phyloP scores from a whole-genome alignment of 2,329 filamentous ascomycete species.

The Clathrospora elynae region DNA sequence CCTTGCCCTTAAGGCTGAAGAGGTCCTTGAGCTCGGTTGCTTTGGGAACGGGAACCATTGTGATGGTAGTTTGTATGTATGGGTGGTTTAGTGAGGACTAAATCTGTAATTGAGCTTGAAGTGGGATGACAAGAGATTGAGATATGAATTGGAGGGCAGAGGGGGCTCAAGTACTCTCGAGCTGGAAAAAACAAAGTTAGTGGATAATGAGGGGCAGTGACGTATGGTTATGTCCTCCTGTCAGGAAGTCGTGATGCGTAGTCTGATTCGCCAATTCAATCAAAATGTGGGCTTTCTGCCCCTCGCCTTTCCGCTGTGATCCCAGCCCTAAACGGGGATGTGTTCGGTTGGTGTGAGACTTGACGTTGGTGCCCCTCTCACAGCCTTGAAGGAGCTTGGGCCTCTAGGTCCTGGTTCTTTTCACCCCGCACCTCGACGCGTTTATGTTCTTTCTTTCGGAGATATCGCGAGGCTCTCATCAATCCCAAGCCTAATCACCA shows the following conservation, averaged over 20 bases:
- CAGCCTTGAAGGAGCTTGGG: slow-evolving; percentile 18
- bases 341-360: slow-evolving; percentile 23
- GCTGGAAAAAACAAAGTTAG: slow-evolving; percentile 27
- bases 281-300: slow-evolving; percentile 29
- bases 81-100: slow-evolving; percentile 11
- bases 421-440: slow-evolving; percentile 12
- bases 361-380: slow-evolving; percentile 19
- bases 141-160: slow-evolving; percentile 23
- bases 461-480: too few species aligned
- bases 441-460: too few species aligned
- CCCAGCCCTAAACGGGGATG: slow-evolving; percentile 25
- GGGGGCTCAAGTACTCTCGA: slow-evolving; percentile 44
- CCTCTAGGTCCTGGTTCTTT: slow-evolving; percentile 7
- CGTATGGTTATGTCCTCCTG: slow-evolving; percentile 28
- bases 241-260: slow-evolving; percentile 25
- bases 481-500: too few species aligned
- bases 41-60: slow-evolving; percentile 57
- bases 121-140: slow-evolving; percentile 16
- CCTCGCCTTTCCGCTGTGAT: slow-evolving; percentile 20
- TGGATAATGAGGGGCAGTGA: slow-evolving; percentile 41
- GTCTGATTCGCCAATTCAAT: slow-evolving; percentile 28
- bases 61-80: slow-evolving; percentile 48
- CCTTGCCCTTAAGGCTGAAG: slow-evolving; percentile 59
- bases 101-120: slow-evolving; percentile 20
- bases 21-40: slow-evolving; percentile 63